A percentile compares a stretch with the other conserved stretches of the same genome.
Evolutionary conservation across 176 grass and related monocot species (phyloP).

Genomic region (Phragmites australis): DNA sequence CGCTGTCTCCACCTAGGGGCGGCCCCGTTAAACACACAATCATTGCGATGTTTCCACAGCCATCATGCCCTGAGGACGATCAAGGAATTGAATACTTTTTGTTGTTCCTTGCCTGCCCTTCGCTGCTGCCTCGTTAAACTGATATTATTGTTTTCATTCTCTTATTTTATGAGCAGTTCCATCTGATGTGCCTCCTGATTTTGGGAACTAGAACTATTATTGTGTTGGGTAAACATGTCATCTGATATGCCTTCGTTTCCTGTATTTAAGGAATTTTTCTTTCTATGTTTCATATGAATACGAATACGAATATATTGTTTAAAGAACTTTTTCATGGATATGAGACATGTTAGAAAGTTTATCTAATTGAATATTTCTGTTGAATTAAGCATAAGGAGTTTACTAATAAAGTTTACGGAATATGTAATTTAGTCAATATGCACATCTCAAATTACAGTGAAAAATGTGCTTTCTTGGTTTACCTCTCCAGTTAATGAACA

Average conservation of each 20-base stretch:
- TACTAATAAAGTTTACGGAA: slow-evolving; percentile 1
- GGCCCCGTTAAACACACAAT: too few species aligned
- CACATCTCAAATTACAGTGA: not conserved
- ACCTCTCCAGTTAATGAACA: not conserved
- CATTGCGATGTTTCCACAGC: too few species aligned
- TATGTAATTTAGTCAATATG: slow-evolving; percentile 23
- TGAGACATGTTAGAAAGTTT: slow-evolving; percentile 10
- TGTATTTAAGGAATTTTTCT: slow-evolving; percentile 12
- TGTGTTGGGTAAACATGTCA: slow-evolving; percentile 27
- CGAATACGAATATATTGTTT: not conserved
- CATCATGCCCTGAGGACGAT: too few species aligned
- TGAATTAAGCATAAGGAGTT: slow-evolving; percentile 14
- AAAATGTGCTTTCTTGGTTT: slow-evolving; percentile 23
- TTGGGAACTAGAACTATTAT: not conserved
- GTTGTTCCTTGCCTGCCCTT: too few species aligned
- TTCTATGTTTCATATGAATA: slow-evolving; percentile 16
- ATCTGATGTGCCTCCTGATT: slow-evolving; percentile 21
- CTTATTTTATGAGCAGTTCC: not conserved
- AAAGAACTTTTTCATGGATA: slow-evolving; percentile 8
- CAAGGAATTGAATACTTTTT: too few species aligned
- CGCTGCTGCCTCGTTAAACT: too few species aligned
- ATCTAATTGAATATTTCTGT: not conserved
- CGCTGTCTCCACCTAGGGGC: too few species aligned
- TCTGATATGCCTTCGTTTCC: slow-evolving; percentile 5
- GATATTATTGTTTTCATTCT: not conserved